A percentile compares a stretch with the other conserved stretches of the same genome.
These are phyloP conservation scores for Trichoderma sp. DNA, from an alignment of 2,329 filamentous ascomycete species.

Conservation along the genomic window DNA sequence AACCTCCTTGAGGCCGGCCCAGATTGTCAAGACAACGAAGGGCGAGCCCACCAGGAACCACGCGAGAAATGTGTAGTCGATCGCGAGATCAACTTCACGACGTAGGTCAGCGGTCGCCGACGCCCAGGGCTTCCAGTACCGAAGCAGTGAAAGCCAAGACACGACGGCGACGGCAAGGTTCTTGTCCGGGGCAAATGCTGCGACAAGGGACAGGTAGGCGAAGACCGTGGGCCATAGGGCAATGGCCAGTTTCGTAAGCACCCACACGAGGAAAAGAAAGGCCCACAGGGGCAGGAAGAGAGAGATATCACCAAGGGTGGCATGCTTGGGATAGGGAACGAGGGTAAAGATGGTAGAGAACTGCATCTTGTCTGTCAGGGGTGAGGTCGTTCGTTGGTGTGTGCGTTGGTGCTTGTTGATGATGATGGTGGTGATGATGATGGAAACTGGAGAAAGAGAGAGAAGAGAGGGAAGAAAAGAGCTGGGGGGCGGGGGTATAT, in stretches of 20 bases:
- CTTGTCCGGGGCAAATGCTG: conserved; percentile 11
- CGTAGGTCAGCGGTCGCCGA: conserved; percentile 20
- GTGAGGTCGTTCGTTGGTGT: conserved; percentile 14
- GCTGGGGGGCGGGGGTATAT: neutral
- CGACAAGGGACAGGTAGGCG: conserved; percentile 21
- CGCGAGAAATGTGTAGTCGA: conserved; percentile 20
- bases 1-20: conserved; percentile 11
- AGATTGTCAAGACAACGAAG: conserved; percentile 21
- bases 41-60: conserved; percentile 25
- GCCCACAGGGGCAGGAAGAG: conserved; percentile 14
- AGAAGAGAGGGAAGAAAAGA: neutral
- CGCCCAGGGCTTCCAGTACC: conserved; percentile 21
- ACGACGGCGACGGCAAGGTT: conserved; percentile 17
- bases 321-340: conserved; percentile 14
- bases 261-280: conserved; percentile 12
- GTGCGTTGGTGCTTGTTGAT: conserved; percentile 16
- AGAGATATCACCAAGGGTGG: conserved; percentile 2
- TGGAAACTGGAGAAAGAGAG: conserved; percentile 12
- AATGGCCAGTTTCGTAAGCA: conserved; percentile 11
- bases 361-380: conserved; percentile 23
- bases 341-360: conserved; percentile 22
- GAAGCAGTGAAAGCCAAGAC: conserved; percentile 25
- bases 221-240: conserved; percentile 20
- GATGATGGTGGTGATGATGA: conserved; percentile 1
- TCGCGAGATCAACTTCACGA: conserved; percentile 18